Evolutionary conservation across 768 basidiomycete species (phyloP).

Genomic region (Holtermannia corniformis): DNA sequence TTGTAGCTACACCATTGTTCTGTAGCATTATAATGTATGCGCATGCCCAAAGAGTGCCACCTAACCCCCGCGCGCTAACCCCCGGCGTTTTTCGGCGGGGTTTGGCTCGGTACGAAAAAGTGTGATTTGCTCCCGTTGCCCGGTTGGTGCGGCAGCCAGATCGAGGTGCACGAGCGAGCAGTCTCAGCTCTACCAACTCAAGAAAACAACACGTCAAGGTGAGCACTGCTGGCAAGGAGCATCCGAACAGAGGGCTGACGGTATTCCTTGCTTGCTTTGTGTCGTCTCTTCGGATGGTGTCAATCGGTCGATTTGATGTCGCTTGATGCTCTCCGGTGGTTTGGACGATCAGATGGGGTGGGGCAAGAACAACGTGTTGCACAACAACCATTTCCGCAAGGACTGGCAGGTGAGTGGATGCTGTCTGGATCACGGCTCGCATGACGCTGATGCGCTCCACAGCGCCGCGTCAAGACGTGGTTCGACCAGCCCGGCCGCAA

Average conservation of each 20-base stretch:
- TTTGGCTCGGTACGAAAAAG: background rate
- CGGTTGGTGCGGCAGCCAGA: background rate
- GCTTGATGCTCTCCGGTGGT: background rate
- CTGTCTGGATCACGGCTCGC: no score
- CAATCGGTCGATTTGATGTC: background rate
- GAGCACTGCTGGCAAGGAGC: background rate
- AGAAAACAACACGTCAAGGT: background rate
- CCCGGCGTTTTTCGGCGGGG: background rate
- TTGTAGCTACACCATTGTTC: no score
- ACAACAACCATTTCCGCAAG: background rate
- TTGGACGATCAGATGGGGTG: background rate
- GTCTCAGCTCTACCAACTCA: background rate
- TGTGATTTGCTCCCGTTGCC: background rate
- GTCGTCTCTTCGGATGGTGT: background rate
- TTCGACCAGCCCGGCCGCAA: conserved; percentile 99
- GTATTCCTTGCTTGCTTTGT: background rate
- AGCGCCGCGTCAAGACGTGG: conserved; percentile 64
- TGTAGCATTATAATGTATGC: no score
- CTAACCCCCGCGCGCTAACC: no score
- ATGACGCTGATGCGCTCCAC: no score
- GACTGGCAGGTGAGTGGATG: background rate
- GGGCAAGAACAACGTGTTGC: background rate
- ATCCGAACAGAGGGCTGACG: background rate
- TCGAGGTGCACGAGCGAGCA: no score
- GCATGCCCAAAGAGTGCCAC: no score